Base-by-base conservation (phyloP, 148 eudicot genomes). In the Nepenthes gracilis region DNA sequence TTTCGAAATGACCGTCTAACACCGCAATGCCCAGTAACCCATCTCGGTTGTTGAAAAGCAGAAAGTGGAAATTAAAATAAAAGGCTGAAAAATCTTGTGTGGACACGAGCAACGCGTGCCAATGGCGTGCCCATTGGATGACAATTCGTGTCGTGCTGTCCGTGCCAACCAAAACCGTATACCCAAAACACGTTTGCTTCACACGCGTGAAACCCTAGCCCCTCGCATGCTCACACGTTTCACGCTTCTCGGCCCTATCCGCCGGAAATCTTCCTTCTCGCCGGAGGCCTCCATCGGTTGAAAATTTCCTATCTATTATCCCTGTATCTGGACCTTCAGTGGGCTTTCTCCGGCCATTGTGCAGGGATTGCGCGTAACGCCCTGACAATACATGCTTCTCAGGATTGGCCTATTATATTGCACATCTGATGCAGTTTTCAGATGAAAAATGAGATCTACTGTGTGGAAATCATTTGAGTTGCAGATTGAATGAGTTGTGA, bases 221-320 rank as follows among this genome's bases (percentile, higher is more conserved):
- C 72, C 74, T 77, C 86, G 70, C 82, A 79, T 67, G 72, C 78
- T 79, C 78, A 68, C 75, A 80, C 84, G 67, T 61, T 68, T 67
- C 67, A 49, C 68, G 4, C 34, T 40, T 40, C 8, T 40, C 45
- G 45, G 4, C 45, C 45, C 45, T 69, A 43, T 73, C 65, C 64
- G 57, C 69, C 77, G 78, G 61, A 15, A 2, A 2, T 40, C 23
- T 11, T 36, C 54, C 11, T 43, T 34, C 36, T 76, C 63, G 64
- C 78, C 75, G 81, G 75, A 57, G 66, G 54, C 14, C 43, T 13
- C 15, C 37, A 52, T 32, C 32, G 35, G 35, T 43, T 48, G 6
- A 11, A 11, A 34, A 13, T 1, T 47, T 50, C 9, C 43, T 12
- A 9, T 36, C 12, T 53, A 35, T 10, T 2, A 11, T 36, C 64